Evolutionary conservation across 352 stramenopile genomes (phyloP), one percentile per base, ranked within the genome.

Genomic region (Aphanomyces astaci): DNA sequence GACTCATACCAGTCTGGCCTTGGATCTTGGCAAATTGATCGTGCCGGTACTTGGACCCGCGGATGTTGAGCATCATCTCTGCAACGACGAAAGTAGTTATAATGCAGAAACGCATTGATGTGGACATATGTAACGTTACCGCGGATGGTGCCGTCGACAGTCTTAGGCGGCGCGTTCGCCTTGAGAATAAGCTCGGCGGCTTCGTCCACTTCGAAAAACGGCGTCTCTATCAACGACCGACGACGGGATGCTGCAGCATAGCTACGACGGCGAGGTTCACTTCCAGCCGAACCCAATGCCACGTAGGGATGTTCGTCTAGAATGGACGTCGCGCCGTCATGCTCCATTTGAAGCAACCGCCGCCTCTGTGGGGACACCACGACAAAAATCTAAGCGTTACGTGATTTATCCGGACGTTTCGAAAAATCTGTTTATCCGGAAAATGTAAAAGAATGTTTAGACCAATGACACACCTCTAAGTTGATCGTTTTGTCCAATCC

Each of bases 161-260:
- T 59, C 11, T 78, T 78, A 25, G 81, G 83, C 22, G 81, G 79
- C 36, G 78, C 76, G 63, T 91, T 91, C 4, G 83, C 83, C 13
- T 70, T 71, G 24, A 91, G 71, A 63, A 91, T 89, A 27, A 79
- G 78, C 48, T 85, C 77, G 62, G 89, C 87, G 24, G 83, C 82
- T 60, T 91, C 82, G 22, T 53, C 60, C 3, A 11, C 49, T 31
- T 52, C 36, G 15, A 72, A 53, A 65, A 66, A 57, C 11, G 62
- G 62, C 46, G 62, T 68, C 9, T 48, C 39, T 24, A 68, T 57
- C 4, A 68, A 32, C 30, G 62, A 68, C n/a, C 27, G 22, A 17
- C 62, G 62, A n/a, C 62, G 62, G 5, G 22, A 19, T 9, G 39
- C 13, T 33, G 17, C 10, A 3, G 31, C 22, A 25, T 32, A 31